Percentiles rank a stretch among this genome's conserved stretches.
These are phyloP conservation scores for Saturnispora galanensis DNA, from an alignment of 805 yeast species.

Conservation along the genomic window DNA sequence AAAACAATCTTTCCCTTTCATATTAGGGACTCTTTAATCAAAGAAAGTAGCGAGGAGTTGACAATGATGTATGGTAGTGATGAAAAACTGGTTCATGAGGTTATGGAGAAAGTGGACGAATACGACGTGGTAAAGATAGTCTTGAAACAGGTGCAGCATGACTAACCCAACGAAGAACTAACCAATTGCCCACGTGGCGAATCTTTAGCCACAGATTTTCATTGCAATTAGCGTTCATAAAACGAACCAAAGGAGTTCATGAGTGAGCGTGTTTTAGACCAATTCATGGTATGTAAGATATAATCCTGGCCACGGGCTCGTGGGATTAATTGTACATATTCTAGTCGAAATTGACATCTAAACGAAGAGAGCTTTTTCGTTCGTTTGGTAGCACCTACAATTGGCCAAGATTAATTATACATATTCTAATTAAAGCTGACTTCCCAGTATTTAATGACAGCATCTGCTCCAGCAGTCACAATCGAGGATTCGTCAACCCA, in stretches of 20 bases:
- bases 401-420: too few relatives aligned
- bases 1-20: constrained; percentile 37
- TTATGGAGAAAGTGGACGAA: constrained; percentile 36
- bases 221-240: too few relatives aligned
- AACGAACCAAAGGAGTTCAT: too few relatives aligned
- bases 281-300: too few relatives aligned
- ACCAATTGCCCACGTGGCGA: too few relatives aligned
- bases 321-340: too few relatives aligned
- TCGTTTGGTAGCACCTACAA: too few relatives aligned
- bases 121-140: constrained; percentile 44
- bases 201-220: too few relatives aligned
- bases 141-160: constrained; percentile 37
- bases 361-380: too few relatives aligned
- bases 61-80: constrained; percentile 50
- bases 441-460: constrained; percentile 68
- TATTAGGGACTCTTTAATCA: constrained; percentile 26
- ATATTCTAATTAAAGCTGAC: constrained; percentile 17
- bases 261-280: too few relatives aligned
- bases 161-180: background rate
- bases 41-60: constrained; percentile 36
- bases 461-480: constrained; percentile 73
- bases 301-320: too few relatives aligned
- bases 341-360: too few relatives aligned
- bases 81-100: constrained; percentile 28
- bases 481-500: constrained; percentile 51